Conservation (phyloP, 2,329 filamentous ascomycete species). For the Cladosporium colombiae region DNA sequence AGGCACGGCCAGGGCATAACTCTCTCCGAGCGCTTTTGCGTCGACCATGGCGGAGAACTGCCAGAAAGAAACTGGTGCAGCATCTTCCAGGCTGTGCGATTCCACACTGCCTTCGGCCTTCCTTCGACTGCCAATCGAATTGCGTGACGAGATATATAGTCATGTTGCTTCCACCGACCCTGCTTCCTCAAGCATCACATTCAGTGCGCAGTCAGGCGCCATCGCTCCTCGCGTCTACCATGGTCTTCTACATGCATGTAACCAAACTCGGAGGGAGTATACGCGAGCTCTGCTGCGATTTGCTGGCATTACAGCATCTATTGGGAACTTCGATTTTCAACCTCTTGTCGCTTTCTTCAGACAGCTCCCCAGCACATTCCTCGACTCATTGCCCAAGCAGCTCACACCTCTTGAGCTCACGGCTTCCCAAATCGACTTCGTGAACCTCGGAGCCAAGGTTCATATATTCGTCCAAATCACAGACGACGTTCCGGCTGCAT, state of each 20-base stretch:
- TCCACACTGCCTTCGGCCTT: not conserved
- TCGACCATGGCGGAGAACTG: not conserved
- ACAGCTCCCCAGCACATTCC: not conserved
- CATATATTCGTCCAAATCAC: not conserved
- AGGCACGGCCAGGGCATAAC: not conserved
- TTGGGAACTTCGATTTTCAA: not conserved
- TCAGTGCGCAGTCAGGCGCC: not conserved
- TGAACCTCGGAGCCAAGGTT: not conserved
- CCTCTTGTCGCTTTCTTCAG: not conserved
- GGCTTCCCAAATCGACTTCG: not conserved
- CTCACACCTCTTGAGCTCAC: not conserved
- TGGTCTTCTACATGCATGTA: not conserved
- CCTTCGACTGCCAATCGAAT: not conserved
- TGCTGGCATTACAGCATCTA: not conserved
- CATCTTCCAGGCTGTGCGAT: not conserved
- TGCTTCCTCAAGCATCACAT: not conserved
- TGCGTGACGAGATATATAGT: not conserved
- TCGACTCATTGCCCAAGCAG: not conserved
- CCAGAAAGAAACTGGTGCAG: not conserved
- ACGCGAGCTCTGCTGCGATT: not conserved
- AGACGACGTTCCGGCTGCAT: not conserved
- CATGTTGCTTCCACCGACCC: not conserved
- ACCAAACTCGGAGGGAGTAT: not conserved
- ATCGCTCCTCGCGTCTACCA: not conserved
- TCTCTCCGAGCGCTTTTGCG: not conserved